These are phyloP conservation scores for Hericium erinaceus DNA, from an alignment of 768 basidiomycete species.

Conservation along the genomic window DNA sequence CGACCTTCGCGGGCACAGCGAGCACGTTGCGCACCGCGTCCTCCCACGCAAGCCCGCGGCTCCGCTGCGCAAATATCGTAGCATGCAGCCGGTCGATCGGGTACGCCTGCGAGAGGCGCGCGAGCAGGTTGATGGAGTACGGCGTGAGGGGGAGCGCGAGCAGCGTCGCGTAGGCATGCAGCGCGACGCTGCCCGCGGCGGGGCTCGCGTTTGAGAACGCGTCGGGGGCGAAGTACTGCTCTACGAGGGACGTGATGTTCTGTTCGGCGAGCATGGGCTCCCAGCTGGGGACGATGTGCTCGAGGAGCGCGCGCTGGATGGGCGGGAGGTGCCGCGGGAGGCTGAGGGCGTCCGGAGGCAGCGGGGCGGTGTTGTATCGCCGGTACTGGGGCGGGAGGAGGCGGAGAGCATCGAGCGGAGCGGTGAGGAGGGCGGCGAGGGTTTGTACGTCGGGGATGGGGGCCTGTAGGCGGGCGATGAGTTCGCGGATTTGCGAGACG, in stretches of 20 bases:
- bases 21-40: constrained; percentile 59
- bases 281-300: constrained; percentile 65
- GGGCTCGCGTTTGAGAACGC: constrained; percentile 40
- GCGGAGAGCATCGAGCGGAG: constrained; percentile 47
- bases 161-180: constrained; percentile 58
- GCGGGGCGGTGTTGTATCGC: constrained; percentile 31
- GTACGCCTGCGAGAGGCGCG: constrained; percentile 48
- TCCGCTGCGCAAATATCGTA: constrained; percentile 32
- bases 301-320: constrained; percentile 59
- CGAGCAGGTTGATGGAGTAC: constrained; percentile 45
- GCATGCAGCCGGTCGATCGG: constrained; percentile 59
- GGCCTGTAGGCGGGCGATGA: constrained; percentile 20
- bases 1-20: constrained; percentile 66
- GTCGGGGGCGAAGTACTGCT: constrained; percentile 72
- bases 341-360: constrained; percentile 24
- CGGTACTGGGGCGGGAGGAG: constrained; percentile 53
- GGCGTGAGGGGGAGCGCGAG: constrained; percentile 38
- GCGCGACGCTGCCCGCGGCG: constrained; percentile 42
- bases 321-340: constrained; percentile 32
- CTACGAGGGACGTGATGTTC: constrained; percentile 34
- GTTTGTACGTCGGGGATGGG: constrained; percentile 36
- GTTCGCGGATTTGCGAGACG: constrained; percentile 18
- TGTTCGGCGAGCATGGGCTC: constrained; percentile 42
- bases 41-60: constrained; percentile 45
- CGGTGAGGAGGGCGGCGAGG: constrained; percentile 45